Evolutionary conservation across 108 stramenopile genomes (phyloP).

Genomic region (Cylindrotheca closterium): DNA sequence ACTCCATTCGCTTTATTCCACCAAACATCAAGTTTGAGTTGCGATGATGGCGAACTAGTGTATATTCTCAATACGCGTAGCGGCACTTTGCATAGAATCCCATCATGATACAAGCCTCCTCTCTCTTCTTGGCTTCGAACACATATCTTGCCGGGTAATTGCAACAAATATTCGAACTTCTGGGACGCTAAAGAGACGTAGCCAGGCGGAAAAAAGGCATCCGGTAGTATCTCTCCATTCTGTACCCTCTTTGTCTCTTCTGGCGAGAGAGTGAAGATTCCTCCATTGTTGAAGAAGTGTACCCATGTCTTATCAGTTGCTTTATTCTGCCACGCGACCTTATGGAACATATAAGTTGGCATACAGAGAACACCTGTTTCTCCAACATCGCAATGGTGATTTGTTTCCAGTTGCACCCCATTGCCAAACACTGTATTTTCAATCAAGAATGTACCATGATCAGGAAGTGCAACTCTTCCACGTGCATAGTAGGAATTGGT

Average conservation of each 20-base stretch:
- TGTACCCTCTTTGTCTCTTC: conserved; percentile 27
- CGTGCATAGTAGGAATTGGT: conserved; percentile 33
- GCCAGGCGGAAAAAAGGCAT: conserved; percentile 52
- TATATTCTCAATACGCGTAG: conserved; percentile 51
- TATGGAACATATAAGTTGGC: conserved; percentile 54
- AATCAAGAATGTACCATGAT: conserved; percentile 61
- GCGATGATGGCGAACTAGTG: conserved; percentile 29
- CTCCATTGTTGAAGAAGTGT: conserved; percentile 32
- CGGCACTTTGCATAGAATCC: conserved; percentile 49
- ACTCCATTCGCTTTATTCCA: conserved; percentile 26
- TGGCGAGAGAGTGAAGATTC: conserved; percentile 53
- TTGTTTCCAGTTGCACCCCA: conserved; percentile 48
- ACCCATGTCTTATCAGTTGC: conserved; percentile 8
- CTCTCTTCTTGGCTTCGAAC: conserved; percentile 17
- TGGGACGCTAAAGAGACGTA: conserved; percentile 45
- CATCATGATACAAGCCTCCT: conserved; percentile 35
- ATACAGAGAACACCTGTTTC: conserved; percentile 51
- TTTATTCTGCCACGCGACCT: conserved; percentile 28
- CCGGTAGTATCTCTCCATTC: too few relatives aligned
- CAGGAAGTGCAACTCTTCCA: conserved; percentile 55
- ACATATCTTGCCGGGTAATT: conserved; percentile 31
- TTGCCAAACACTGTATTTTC: conserved; percentile 45
- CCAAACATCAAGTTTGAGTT: conserved; percentile 55
- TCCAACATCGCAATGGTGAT: conserved; percentile 65
- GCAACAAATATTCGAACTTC: conserved; percentile 43